Evolutionary conservation across 345 rosid genomes (phyloP).

Genomic region (Aurinia saxatilis): DNA sequence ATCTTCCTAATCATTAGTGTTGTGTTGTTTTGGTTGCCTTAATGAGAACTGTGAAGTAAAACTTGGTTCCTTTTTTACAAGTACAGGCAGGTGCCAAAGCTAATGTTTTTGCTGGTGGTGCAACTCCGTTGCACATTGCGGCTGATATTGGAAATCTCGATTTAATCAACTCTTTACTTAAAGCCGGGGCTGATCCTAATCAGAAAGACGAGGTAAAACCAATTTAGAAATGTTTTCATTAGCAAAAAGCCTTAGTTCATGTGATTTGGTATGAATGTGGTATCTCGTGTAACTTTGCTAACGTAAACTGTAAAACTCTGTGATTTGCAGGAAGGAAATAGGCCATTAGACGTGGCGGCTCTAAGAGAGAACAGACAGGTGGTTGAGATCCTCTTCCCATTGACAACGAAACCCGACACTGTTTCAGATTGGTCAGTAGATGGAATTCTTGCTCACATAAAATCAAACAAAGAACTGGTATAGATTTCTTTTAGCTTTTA

Average conservation of each 20-base stretch:
- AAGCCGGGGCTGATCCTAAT: constrained; percentile 89
- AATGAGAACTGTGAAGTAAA: background rate
- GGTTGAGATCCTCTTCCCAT: constrained; percentile 70
- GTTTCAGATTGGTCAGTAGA: constrained; percentile 73
- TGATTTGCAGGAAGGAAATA: constrained; percentile 63
- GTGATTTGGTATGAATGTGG: background rate
- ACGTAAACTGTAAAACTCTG: background rate
- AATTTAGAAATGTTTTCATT: background rate
- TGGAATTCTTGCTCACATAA: constrained; percentile 54
- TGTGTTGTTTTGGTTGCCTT: background rate
- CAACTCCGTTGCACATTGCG: constrained; percentile 88
- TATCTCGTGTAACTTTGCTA: background rate
- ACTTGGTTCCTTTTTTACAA: background rate
- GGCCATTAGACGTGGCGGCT: constrained; percentile 82
- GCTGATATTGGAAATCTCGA: constrained; percentile 69
- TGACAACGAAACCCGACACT: constrained; percentile 44
- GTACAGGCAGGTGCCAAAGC: constrained; percentile 82
- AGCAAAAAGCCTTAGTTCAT: background rate
- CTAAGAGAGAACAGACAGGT: constrained; percentile 53
- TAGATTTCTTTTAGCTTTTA: background rate
- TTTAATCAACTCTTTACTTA: constrained; percentile 56
- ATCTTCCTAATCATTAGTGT: constrained; percentile 3
- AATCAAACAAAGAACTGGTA: constrained; percentile 47
- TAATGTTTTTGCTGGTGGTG: constrained; percentile 75
- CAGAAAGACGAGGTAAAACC: constrained; percentile 54